A percentile compares a stretch with the other conserved stretches of the same genome.
These are phyloP conservation scores for Rhodotorula kratochvilovae DNA, from an alignment of 768 basidiomycete genomes.

Conservation along the genomic window DNA sequence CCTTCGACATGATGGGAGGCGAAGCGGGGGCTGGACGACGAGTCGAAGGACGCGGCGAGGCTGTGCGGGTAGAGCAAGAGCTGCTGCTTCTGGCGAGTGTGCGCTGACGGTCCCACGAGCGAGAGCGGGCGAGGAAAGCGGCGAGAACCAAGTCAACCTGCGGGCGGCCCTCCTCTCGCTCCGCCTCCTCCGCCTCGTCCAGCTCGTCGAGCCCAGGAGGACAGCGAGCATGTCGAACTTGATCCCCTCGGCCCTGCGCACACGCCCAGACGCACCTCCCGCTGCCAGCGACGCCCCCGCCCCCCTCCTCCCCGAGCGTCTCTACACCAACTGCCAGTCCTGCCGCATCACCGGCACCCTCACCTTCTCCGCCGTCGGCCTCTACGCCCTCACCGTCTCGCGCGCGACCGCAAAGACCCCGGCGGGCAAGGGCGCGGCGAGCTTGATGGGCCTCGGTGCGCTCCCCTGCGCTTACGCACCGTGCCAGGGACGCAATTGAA, in stretches of 20 bases:
- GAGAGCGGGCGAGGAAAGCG: too few species aligned
- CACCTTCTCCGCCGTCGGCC: conserved; percentile 35
- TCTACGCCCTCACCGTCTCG: conserved; percentile 24
- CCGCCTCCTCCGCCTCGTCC: background rate
- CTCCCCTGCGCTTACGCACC: background rate
- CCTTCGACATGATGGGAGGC: conserved; percentile 14
- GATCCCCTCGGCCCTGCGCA: background rate
- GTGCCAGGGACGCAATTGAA: background rate
- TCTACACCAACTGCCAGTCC: conserved; percentile 34
- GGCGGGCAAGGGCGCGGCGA: conserved; percentile 23
- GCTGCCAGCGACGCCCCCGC: background rate
- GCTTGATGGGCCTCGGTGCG: conserved; percentile 21
- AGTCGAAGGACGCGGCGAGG: background rate
- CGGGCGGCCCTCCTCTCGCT: background rate
- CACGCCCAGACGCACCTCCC: too few species aligned
- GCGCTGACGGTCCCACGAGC: background rate
- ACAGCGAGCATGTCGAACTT: background rate
- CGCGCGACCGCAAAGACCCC: conserved; percentile 17
- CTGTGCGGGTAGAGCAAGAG: background rate
- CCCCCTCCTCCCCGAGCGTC: background rate
- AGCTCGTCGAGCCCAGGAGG: background rate
- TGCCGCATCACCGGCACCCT: conserved; percentile 35
- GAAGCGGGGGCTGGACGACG: background rate
- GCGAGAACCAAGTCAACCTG: background rate
- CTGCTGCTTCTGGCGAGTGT: background rate